Percentiles rank a stretch among this genome's conserved stretches.
These are phyloP conservation scores for Umbelopsis sp. DNA, from an alignment of 371 early-diverging fungal genomes.

Conservation along the genomic window DNA sequence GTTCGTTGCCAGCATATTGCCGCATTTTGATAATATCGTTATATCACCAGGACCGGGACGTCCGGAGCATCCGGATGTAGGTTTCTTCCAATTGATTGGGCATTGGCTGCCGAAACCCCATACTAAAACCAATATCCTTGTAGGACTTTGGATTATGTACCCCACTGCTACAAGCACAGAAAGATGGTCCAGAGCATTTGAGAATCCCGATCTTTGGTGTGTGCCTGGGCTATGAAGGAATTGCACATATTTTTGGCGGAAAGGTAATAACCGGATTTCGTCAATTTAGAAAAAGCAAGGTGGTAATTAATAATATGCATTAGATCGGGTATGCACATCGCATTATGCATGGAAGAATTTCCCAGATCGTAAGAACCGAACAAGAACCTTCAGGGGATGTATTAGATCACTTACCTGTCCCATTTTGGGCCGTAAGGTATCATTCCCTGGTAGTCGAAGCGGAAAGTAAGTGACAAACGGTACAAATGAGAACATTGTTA, in stretches of 20 bases:
- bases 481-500: conserved; percentile 20
- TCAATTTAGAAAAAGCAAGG: background rate
- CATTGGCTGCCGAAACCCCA: background rate
- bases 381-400: conserved; percentile 37
- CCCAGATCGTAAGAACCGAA: conserved; percentile 50
- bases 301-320: background rate
- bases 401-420: conserved; percentile 62
- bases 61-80: conserved; percentile 60
- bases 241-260: conserved; percentile 82
- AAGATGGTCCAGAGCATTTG: conserved; percentile 25
- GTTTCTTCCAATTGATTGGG: background rate
- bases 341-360: conserved; percentile 88
- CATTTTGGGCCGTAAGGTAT: conserved; percentile 86
- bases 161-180: conserved; percentile 61
- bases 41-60: conserved; percentile 95
- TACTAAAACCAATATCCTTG: conserved; percentile 9
- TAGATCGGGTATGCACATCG: conserved; percentile 67
- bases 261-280: conserved; percentile 44
- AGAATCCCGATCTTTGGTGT: conserved; percentile 93
- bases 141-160: conserved; percentile 88
- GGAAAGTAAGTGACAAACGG: conserved; percentile 33
- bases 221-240: conserved; percentile 97
- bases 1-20: conserved; percentile 65
- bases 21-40: conserved; percentile 85
- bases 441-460: conserved; percentile 84